phyloP scores from a whole-genome alignment of 2,329 filamentous ascomycete genomes.

The Alternaria longipes region DNA sequence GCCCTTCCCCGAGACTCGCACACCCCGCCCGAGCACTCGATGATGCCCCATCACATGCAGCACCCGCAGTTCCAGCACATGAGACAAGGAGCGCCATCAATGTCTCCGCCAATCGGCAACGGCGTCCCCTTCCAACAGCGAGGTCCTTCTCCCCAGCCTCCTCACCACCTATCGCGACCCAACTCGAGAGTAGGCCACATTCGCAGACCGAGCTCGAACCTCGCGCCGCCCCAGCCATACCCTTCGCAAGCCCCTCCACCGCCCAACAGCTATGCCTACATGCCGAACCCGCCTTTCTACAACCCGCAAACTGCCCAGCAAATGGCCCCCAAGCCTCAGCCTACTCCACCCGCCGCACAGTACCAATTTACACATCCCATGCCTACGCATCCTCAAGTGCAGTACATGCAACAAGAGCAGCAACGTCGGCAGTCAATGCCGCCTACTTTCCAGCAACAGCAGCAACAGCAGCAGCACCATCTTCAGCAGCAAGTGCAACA shows the following conservation, averaged over 20 bases:
- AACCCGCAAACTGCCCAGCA: slow-evolving; percentile 68
- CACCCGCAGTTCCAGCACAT: slow-evolving; percentile 77
- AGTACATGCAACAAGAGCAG: slow-evolving; percentile 79
- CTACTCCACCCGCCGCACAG: slow-evolving; percentile 53
- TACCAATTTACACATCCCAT: slow-evolving; percentile 57
- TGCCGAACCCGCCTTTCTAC: slow-evolving; percentile 87
- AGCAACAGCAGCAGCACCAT: slow-evolving; percentile 68
- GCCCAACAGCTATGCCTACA: slow-evolving; percentile 79
- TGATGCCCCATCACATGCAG: slow-evolving; percentile 59
- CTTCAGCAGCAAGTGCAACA: slow-evolving; percentile 57
- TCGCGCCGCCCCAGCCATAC: slow-evolving; percentile 71
- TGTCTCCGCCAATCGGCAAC: slow-evolving; percentile 87
- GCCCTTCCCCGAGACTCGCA: slow-evolving; percentile 76
- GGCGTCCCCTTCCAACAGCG: slow-evolving; percentile 73
- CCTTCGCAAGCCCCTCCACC: slow-evolving; percentile 68
- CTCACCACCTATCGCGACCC: slow-evolving; percentile 73
- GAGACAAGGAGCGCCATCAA: slow-evolving; percentile 81
- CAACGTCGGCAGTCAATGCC: slow-evolving; percentile 77
- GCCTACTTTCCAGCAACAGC: slow-evolving; percentile 71
- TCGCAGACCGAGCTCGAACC: slow-evolving; percentile 76
- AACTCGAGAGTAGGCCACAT: slow-evolving; percentile 78
- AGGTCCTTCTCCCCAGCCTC: slow-evolving; percentile 83
- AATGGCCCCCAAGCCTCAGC: slow-evolving; percentile 55
- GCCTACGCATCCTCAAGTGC: slow-evolving; percentile 61
- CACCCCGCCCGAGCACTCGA: slow-evolving; percentile 69